Conservation (phyloP, 352 stramenopile species). For the Pythium sp. region DNA sequence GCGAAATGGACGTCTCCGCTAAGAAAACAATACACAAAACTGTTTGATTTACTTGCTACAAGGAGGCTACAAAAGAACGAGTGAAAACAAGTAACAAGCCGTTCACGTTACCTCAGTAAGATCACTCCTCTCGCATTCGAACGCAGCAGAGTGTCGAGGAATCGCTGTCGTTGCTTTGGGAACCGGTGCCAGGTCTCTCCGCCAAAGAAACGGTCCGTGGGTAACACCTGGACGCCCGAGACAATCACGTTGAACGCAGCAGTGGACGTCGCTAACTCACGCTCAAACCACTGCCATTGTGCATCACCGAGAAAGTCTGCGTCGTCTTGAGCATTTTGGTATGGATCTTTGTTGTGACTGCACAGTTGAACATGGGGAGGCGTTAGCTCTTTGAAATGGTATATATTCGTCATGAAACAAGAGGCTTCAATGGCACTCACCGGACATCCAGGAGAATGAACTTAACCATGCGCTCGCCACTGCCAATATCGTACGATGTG, state of each 20-base stretch:
- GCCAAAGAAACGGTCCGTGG: constrained; percentile 66
- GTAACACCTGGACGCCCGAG: constrained; percentile 88
- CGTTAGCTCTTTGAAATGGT: background rate
- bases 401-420: background rate
- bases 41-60: background rate
- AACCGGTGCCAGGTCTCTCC: constrained; percentile 90
- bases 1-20: constrained; percentile 92
- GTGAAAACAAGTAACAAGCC: background rate
- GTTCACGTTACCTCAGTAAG: constrained; percentile 61
- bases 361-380: background rate
- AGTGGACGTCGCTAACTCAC: constrained; percentile 69
- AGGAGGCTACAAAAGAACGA: background rate
- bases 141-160: constrained; percentile 83
- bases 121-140: constrained; percentile 83
- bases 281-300: constrained; percentile 85
- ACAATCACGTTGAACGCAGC: constrained; percentile 92
- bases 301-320: constrained; percentile 70
- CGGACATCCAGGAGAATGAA: constrained; percentile 85
- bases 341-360: constrained; percentile 80
- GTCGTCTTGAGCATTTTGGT: constrained; percentile 37
- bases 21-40: constrained; percentile 1
- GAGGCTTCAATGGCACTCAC: constrained; percentile 11
- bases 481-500: constrained; percentile 66
- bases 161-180: constrained; percentile 61
- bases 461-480: constrained; percentile 58